phyloP scores from a whole-genome alignment of 2,329 filamentous ascomycete species.

The Fusarium longipes region DNA sequence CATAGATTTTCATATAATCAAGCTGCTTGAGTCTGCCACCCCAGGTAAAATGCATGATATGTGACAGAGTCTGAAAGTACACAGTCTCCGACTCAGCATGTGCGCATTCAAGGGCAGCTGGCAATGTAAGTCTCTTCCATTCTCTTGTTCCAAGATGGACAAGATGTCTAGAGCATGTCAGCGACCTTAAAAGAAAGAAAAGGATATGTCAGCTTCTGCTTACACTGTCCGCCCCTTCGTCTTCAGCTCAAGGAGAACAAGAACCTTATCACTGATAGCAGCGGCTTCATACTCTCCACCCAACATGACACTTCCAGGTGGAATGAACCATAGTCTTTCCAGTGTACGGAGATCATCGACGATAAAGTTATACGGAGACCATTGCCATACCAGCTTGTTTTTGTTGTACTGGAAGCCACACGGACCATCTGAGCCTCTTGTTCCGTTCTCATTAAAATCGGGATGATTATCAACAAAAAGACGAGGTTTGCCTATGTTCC shows the following conservation, averaged over 20 bases:
- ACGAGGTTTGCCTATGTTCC: slow-evolving; percentile 29
- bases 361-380: slow-evolving; percentile 29
- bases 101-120: slow-evolving; percentile 24
- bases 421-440: background rate
- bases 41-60: slow-evolving; percentile 43
- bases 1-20: slow-evolving; percentile 10
- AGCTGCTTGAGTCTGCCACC: slow-evolving; percentile 31
- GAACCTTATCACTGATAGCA: slow-evolving; percentile 37
- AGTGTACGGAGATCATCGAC: slow-evolving; percentile 42
- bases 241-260: slow-evolving; percentile 23
- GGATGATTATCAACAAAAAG: background rate
- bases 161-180: slow-evolving; percentile 31
- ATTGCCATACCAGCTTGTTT: slow-evolving; percentile 47
- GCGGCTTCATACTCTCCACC: slow-evolving; percentile 31
- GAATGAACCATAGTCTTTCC: slow-evolving; percentile 36
- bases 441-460: too few relatives aligned
- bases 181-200: background rate
- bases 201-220: background rate
- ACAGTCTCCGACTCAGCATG: slow-evolving; percentile 36
- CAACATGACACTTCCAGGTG: slow-evolving; percentile 29
- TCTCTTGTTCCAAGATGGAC: slow-evolving; percentile 31
- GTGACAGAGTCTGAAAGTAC: slow-evolving; percentile 35
- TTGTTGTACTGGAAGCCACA: slow-evolving; percentile 38
- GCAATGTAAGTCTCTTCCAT: slow-evolving; percentile 39
- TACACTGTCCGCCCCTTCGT: background rate